phyloP scores from a whole-genome alignment of 345 rosid species.

The Erodium maritimum region DNA sequence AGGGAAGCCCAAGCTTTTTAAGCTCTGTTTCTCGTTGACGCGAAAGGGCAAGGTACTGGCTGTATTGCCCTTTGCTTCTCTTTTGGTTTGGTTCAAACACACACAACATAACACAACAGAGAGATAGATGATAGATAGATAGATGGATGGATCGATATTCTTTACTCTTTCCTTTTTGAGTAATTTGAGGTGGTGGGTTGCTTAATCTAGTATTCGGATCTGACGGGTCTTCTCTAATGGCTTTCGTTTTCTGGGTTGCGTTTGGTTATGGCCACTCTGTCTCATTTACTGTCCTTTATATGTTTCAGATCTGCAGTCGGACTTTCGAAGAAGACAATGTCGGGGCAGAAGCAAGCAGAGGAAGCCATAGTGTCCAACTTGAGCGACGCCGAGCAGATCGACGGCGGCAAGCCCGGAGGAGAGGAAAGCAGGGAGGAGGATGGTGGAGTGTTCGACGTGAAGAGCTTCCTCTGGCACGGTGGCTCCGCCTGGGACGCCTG shows the following conservation, averaged over 20 bases:
- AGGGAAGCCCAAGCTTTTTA: no score
- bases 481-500: constrained; percentile 99
- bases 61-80: no score
- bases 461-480: constrained; percentile 86
- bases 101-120: no score
- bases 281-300: neutral
- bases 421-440: constrained; percentile 18
- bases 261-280: no score
- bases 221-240: neutral
- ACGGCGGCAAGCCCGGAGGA: constrained; percentile 23
- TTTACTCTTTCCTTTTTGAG: neutral
- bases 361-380: constrained; percentile 17
- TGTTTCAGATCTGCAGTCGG: neutral
- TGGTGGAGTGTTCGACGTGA: constrained; percentile 38
- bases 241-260: no score
- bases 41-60: no score
- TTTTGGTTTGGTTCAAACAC: no score
- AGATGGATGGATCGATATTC: no score
- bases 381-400: constrained; percentile 6
- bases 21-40: no score
- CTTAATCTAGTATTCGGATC: neutral
- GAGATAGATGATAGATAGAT: no score
- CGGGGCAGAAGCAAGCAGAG: constrained; percentile 16
- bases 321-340: constrained; percentile 2
- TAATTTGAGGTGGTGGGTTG: neutral